Evolutionary conservation across 2,329 filamentous ascomycete species (phyloP), one percentile per base, ranked within the genome.

Genomic region (Nemania diffusa): DNA sequence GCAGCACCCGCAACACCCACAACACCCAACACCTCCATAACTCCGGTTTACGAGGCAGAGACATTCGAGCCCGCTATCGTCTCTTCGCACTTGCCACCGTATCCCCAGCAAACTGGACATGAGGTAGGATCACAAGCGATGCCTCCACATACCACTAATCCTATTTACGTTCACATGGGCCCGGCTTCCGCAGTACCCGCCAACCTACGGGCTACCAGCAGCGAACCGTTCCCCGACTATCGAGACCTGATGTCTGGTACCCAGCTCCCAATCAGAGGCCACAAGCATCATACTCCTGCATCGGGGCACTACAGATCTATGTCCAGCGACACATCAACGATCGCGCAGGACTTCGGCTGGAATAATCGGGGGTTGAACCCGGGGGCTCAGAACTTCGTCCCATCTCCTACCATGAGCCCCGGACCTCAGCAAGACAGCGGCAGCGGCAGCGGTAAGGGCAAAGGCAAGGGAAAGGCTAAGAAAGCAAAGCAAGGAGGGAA

Each of bases 211-310:
- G 3, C 5, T n/a, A 32, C 40, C 50, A 57, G 20, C 1, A 52
- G 13, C 7, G 67, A 73, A 50, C 71, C 72, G 8, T 73, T 73
- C 34, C 72, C 72, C 1, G n/a, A 40, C 1, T 73, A 73, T 44
- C 66, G 24, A 22, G 72, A 73, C 48, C 27, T 27, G 2, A 65
- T 73, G 65, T 67, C 51, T 27, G 53, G 52, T 9, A 32, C 42
- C 24, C 57, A 59, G 17, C 5, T 20, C 22, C 17, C 24, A 11
- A 3, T 37, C 8, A 34, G 1, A 1, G 24, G 20, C 15, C 51
- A 48, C 27, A 29, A 52, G 20, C 20, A 37, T 17, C 27, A 32
- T 6, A 13, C 26, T 3, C 40, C 20, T 5, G 27, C 27, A 2
- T 22, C 2, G 6, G 53, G 32, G 1, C 37, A 13, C 3, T 51